Conservation (phyloP, 768 basidiomycete genomes). For the Trametes maxima region DNA sequence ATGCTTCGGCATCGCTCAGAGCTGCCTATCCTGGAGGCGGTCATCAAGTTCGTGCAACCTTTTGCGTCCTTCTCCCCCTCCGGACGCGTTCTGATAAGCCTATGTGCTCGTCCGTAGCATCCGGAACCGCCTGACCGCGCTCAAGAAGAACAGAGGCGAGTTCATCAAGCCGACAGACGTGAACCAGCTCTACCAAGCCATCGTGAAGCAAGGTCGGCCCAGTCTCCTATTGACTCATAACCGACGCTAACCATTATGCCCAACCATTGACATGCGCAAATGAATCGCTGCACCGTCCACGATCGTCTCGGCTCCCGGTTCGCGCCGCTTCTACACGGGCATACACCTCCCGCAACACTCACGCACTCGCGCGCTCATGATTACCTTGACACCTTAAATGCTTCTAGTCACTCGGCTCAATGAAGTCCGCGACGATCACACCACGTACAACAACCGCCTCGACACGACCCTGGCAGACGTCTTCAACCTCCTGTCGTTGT, state of each 20-base stretch:
- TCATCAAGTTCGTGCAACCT: conserved; percentile 71
- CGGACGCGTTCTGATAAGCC: conserved; percentile 21
- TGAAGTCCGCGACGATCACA: conserved; percentile 80
- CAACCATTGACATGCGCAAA: not conserved
- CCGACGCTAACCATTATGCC: not conserved
- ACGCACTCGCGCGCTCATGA: conserved; percentile 9
- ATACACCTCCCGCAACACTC: too few species aligned
- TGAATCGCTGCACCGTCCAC: not conserved
- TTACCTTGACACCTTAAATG: conserved; percentile 10
- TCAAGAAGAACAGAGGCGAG: conserved; percentile 91
- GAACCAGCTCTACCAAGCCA: conserved; percentile 86
- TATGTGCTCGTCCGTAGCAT: conserved; percentile 54
- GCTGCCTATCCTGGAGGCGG: conserved; percentile 89
- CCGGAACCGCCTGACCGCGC: conserved; percentile 90
- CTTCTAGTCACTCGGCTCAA: conserved; percentile 84
- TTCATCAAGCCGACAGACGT: conserved; percentile 95
- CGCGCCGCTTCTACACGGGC: too few species aligned
- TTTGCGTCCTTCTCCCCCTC: conserved; percentile 22
- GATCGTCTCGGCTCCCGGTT: too few species aligned
- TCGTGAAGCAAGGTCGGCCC: conserved; percentile 86
- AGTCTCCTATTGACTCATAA: not conserved
- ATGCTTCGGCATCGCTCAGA: conserved; percentile 51
- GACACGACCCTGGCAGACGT: conserved; percentile 97
- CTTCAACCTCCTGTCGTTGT: conserved; percentile 91
- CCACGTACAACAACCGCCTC: conserved; percentile 81